phyloP scores from a whole-genome alignment of 257 asterid genomes.

The Solanum paucissectum region DNA sequence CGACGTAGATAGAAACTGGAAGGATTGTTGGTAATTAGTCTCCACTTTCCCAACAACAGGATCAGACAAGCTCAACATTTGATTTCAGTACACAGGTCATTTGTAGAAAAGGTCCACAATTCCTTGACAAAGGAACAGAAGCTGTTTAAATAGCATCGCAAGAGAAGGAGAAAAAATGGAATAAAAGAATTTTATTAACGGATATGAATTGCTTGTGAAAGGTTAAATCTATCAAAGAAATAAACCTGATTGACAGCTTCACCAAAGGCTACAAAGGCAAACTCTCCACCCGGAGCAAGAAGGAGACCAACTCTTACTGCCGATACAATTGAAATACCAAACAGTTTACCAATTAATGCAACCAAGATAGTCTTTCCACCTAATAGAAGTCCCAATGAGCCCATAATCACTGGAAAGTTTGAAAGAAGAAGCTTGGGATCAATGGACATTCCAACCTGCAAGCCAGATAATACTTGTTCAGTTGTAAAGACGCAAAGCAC shows the following conservation, averaged over 20 bases:
- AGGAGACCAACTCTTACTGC: constrained; percentile 96
- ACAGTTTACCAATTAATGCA: constrained; percentile 71
- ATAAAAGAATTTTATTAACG: not conserved
- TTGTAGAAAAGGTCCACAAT: not conserved
- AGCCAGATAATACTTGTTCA: constrained; percentile 1
- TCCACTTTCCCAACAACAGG: not conserved
- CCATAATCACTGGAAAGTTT: constrained; percentile 83
- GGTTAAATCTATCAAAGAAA: not conserved
- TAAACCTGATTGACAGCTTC: constrained; percentile 98
- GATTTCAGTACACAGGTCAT: not conserved
- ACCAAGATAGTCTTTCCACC: constrained; percentile 87
- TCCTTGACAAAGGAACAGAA: not conserved
- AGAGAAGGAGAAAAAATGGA: not conserved
- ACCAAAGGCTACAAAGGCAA: constrained; percentile 98
- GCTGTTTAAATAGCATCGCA: not conserved
- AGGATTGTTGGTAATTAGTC: not conserved
- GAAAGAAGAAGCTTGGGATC: constrained; percentile 95
- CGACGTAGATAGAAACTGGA: not conserved
- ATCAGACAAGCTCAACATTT: not conserved
- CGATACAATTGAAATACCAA: constrained; percentile 79
- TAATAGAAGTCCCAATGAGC: constrained; percentile 71
- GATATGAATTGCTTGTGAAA: constrained; percentile 1
- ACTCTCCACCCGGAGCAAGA: constrained; percentile 99
- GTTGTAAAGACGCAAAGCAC: not conserved
- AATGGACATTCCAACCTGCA: constrained; percentile 99